Percentiles rank a stretch among this genome's conserved stretches.
phyloP scores from a whole-genome alignment of 2,329 filamentous ascomycete genomes.

The Sporothrix brasiliensis region DNA sequence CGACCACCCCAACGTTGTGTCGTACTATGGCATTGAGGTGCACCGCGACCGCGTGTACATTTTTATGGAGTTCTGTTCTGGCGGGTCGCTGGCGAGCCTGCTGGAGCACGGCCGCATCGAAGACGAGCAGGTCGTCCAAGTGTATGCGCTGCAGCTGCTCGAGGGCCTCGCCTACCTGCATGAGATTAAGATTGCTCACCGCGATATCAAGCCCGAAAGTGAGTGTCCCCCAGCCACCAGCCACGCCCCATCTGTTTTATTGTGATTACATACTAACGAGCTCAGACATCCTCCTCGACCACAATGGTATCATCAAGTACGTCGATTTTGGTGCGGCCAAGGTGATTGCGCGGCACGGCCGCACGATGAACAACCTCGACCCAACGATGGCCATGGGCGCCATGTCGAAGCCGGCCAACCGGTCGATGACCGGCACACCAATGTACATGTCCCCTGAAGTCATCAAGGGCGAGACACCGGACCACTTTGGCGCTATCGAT shows the following conservation, averaged over 20 bases:
- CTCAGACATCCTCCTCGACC: slow-evolving; percentile 87
- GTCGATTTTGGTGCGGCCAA: slow-evolving; percentile 98
- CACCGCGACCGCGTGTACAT: slow-evolving; percentile 99
- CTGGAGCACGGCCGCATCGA: slow-evolving; percentile 96
- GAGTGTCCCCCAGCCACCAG: slow-evolving; percentile 52
- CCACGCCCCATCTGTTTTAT: not conserved
- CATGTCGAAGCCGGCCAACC: slow-evolving; percentile 60
- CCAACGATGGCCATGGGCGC: slow-evolving; percentile 58
- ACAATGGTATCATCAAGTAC: slow-evolving; percentile 98
- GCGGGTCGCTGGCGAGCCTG: slow-evolving; percentile 84
- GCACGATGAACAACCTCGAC: slow-evolving; percentile 60
- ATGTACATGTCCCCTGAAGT: slow-evolving; percentile 99
- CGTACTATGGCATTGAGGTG: slow-evolving; percentile 96
- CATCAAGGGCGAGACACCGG: slow-evolving; percentile 83
- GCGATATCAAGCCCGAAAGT: slow-evolving; percentile 98
- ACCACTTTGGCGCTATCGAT: slow-evolving; percentile 84
- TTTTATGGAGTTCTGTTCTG: slow-evolving; percentile 99
- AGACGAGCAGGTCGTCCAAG: slow-evolving; percentile 96
- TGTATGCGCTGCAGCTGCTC: slow-evolving; percentile 90
- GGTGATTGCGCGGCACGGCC: slow-evolving; percentile 90
- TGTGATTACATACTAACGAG: slow-evolving; percentile 27
- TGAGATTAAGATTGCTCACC: slow-evolving; percentile 87
- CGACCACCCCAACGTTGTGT: slow-evolving; percentile 96
- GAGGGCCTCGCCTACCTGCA: slow-evolving; percentile 94
- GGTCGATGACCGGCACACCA: slow-evolving; percentile 94